These are phyloP conservation scores for Nowakowskiella sp. DNA, from an alignment of 192 early-diverging fungal genomes.

Conservation along the genomic window DNA sequence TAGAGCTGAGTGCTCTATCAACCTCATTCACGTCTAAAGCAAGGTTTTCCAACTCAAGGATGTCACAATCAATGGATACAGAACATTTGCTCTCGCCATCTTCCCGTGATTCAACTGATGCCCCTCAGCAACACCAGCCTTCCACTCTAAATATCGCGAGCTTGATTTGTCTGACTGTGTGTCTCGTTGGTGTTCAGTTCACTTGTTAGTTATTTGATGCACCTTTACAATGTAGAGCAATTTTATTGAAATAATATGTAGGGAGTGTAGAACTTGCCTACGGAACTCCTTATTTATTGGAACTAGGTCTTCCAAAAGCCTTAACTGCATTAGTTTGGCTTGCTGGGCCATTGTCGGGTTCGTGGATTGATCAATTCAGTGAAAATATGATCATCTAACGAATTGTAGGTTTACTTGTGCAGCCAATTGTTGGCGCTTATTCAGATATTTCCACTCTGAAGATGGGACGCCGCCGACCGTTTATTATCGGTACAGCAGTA, in stretches of 20 bases:
- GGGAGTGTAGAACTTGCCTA: slow-evolving; percentile 72
- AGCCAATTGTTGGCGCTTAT: slow-evolving; percentile 73
- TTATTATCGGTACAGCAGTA: slow-evolving; percentile 49
- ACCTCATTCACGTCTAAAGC: too few species aligned
- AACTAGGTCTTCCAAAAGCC: slow-evolving; percentile 72
- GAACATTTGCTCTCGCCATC: too few species aligned
- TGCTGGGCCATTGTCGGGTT: slow-evolving; percentile 67
- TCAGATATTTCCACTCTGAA: slow-evolving; percentile 66
- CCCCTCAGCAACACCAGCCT: too few species aligned
- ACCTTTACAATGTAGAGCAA: not conserved
- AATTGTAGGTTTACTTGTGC: slow-evolving; percentile 47
- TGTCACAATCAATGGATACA: too few species aligned
- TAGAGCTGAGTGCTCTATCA: too few species aligned
- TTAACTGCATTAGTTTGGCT: slow-evolving; percentile 90
- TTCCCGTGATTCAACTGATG: too few species aligned
- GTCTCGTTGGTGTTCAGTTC: slow-evolving; percentile 58
- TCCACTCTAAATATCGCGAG: slow-evolving; percentile 3
- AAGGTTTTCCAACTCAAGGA: too few species aligned
- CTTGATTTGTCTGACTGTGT: slow-evolving; percentile 47
- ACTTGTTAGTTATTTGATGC: slow-evolving; percentile 44
- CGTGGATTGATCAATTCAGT: slow-evolving; percentile 4
- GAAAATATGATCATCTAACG: not conserved
- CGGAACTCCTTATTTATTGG: slow-evolving; percentile 80
- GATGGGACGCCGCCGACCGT: slow-evolving; percentile 77
- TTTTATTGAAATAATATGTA: slow-evolving; percentile 11